Evolutionary conservation across 129 eudicot genomes (phyloP).

Genomic region (Saposhnikovia divaricata): DNA sequence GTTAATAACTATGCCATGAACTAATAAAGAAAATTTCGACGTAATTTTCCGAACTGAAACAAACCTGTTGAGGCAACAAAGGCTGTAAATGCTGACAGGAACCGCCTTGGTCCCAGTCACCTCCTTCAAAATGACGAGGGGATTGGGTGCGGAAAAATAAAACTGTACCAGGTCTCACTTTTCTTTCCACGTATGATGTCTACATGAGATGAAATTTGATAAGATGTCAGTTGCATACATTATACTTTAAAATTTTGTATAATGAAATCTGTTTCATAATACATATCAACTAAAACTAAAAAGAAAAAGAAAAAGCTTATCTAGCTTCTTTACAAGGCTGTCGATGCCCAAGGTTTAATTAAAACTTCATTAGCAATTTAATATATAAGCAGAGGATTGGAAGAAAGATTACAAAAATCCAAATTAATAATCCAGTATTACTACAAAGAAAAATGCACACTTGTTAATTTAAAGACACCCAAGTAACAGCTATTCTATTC

Average conservation of each 20-base stretch:
- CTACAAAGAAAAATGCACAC: background rate
- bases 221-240: background rate
- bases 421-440: background rate
- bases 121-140: slow-evolving; percentile 97
- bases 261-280: background rate
- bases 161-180: slow-evolving; percentile 42
- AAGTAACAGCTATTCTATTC: background rate
- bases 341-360: background rate
- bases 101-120: slow-evolving; percentile 96
- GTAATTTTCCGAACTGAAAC: background rate
- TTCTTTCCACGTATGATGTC: slow-evolving; percentile 61
- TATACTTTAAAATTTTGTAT: background rate
- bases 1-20: background rate
- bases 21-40: background rate
- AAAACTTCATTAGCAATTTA: background rate
- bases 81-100: slow-evolving; percentile 78
- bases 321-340: background rate
- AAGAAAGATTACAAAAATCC: background rate
- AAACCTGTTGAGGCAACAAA: slow-evolving; percentile 47
- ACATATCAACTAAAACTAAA: background rate
- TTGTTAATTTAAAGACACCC: background rate
- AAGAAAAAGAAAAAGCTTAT: background rate
- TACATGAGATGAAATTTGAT: slow-evolving; percentile 14
- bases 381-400: background rate
- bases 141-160: slow-evolving; percentile 85